A percentile compares a stretch with the other conserved stretches of the same genome.
Conservation (phyloP, 2,329 filamentous ascomycete genomes). For the Thermomyces lanuginosus region DNA sequence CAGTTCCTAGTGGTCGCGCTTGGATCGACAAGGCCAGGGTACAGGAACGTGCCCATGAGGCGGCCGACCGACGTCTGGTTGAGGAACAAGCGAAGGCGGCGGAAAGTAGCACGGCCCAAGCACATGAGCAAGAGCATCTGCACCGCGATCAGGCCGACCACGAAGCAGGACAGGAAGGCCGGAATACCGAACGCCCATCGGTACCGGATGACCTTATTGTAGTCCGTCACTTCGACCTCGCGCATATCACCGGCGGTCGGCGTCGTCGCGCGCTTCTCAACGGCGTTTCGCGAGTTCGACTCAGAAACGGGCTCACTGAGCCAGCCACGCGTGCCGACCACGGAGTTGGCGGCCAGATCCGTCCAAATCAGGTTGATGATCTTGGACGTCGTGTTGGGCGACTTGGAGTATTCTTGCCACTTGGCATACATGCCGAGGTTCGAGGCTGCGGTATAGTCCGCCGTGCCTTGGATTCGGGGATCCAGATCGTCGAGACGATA, state of each 20-base stretch:
- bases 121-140: too few relatives aligned
- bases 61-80: slow-evolving; percentile 2
- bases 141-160: background rate
- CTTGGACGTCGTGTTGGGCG: slow-evolving; percentile 12
- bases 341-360: slow-evolving; percentile 27
- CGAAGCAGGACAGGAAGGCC: background rate
- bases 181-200: slow-evolving; percentile 1
- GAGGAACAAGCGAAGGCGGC: background rate
- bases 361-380: slow-evolving; percentile 33
- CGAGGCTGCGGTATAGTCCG: slow-evolving; percentile 20
- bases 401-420: slow-evolving; percentile 24
- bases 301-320: too few relatives aligned
- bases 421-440: slow-evolving; percentile 27
- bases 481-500: background rate
- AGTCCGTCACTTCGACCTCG: background rate
- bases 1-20: background rate
- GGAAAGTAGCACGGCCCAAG: background rate
- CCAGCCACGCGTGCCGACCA: slow-evolving; percentile 28
- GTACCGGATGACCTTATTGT: background rate
- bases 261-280: too few relatives aligned
- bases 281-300: too few relatives aligned
- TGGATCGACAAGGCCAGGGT: background rate
- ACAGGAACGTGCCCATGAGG: background rate
- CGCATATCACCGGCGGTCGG: background rate
- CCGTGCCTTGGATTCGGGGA: slow-evolving; percentile 12